Evolutionary conservation across 1,139 yeast species (phyloP).

Genomic region (Scheffersomyces illinoinensis): DNA sequence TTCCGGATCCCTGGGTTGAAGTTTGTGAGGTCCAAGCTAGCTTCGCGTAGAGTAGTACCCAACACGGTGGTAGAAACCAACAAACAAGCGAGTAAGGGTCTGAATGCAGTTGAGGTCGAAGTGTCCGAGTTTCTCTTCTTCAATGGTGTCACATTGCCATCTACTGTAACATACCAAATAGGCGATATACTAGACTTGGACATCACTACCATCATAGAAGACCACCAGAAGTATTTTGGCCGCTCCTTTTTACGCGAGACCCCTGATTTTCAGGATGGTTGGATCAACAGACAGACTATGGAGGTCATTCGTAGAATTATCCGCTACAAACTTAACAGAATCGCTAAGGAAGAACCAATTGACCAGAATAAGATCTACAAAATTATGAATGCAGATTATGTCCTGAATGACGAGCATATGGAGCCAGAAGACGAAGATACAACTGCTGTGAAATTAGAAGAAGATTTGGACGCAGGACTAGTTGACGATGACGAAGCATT

Average conservation of each 20-base stretch:
- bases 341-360: constrained; percentile 46
- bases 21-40: constrained; percentile 10
- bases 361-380: constrained; percentile 43
- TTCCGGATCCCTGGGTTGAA: constrained; percentile 56
- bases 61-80: constrained; percentile 19
- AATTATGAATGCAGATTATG: constrained; percentile 42
- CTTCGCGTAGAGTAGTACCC: constrained; percentile 15
- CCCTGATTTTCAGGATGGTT: constrained; percentile 61
- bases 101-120: constrained; percentile 4
- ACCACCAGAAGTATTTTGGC: constrained; percentile 32
- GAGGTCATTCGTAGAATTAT: constrained; percentile 66
- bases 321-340: constrained; percentile 66
- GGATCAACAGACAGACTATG: constrained; percentile 69
- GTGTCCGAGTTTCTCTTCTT: constrained; percentile 59
- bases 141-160: constrained; percentile 71
- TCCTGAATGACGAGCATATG: constrained; percentile 24
- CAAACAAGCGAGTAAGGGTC: constrained; percentile 14
- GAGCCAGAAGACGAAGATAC: constrained; percentile 11
- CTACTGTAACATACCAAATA: constrained; percentile 73
- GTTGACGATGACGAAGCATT: constrained; percentile 17
- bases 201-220: constrained; percentile 48
- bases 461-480: constrained; percentile 21
- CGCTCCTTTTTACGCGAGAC: constrained; percentile 43
- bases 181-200: constrained; percentile 77
- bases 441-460: constrained; percentile 16